phyloP scores from a whole-genome alignment of 768 basidiomycete genomes.

The Pleurotus ostreatus region DNA sequence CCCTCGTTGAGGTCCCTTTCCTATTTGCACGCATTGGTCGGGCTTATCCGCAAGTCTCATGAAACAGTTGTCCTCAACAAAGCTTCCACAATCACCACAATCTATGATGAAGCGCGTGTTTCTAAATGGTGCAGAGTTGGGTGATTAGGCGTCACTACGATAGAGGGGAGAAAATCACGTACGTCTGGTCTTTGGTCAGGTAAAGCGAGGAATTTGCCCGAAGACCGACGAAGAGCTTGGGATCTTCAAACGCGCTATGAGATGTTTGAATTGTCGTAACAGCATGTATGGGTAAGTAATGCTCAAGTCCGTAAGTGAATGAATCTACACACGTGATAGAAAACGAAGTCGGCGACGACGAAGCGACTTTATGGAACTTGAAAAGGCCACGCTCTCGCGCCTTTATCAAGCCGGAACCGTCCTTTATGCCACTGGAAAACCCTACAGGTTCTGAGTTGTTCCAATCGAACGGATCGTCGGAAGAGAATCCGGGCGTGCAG shows the following conservation, averaged over 20 bases:
- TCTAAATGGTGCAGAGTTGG: neutral
- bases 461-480: slow-evolving; percentile 2
- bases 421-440: neutral
- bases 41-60: slow-evolving; percentile 6
- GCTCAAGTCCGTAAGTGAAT: no score
- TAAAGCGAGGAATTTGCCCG: neutral
- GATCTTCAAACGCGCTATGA: neutral
- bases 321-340: neutral
- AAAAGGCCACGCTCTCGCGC: neutral
- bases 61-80: slow-evolving; percentile 5
- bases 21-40: slow-evolving; percentile 3
- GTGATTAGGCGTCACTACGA: neutral
- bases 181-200: slow-evolving; percentile 1
- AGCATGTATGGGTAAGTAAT: neutral
- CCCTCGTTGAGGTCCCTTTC: neutral
- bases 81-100: slow-evolving; percentile 3
- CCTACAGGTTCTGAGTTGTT: slow-evolving; percentile 3
- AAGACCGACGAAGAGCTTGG: neutral
- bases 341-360: neutral
- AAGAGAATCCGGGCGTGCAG: neutral
- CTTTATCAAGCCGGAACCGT: neutral
- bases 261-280: neutral
- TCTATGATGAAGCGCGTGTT: slow-evolving; percentile 6
- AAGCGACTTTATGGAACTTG: neutral
- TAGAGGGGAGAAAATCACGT: neutral